Evolutionary conservation across 257 asterid genomes (phyloP).

Genomic region (Nicotiana paniculata): DNA sequence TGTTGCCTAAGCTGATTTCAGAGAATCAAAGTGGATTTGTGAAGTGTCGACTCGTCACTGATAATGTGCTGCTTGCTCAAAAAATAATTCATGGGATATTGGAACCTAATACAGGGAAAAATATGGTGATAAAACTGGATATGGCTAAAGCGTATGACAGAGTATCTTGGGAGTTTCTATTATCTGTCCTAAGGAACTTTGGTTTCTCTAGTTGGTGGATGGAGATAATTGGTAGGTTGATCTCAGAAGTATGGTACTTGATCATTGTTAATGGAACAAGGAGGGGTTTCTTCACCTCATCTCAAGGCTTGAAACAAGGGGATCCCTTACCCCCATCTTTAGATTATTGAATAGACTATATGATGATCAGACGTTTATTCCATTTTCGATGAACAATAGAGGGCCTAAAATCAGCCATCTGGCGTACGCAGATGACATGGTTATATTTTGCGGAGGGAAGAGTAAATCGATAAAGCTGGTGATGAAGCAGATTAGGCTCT

Average conservation of each 20-base stretch:
- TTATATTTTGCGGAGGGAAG: neutral
- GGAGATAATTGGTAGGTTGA: neutral
- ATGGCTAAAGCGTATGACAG: neutral
- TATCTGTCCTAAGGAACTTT: neutral
- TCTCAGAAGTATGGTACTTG: neutral
- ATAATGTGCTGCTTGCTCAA: neutral
- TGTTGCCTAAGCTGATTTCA: neutral
- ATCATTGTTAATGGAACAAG: neutral
- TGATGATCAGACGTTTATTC: no score
- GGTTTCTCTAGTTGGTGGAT: neutral
- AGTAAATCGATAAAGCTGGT: no score
- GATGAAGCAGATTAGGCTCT: no score
- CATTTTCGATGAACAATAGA: no score
- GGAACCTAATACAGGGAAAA: neutral
- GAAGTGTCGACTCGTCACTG: neutral
- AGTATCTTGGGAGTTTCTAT: neutral
- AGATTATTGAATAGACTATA: neutral
- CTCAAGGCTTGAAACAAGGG: neutral
- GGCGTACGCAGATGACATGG: neutral
- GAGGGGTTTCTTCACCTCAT: neutral
- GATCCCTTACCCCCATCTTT: neutral
- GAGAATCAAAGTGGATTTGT: neutral
- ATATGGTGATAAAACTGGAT: neutral
- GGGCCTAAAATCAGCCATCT: neutral
- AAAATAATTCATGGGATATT: neutral